Conservation (phyloP, 148 eudicot genomes). For the Chenopodium formosanum region DNA sequence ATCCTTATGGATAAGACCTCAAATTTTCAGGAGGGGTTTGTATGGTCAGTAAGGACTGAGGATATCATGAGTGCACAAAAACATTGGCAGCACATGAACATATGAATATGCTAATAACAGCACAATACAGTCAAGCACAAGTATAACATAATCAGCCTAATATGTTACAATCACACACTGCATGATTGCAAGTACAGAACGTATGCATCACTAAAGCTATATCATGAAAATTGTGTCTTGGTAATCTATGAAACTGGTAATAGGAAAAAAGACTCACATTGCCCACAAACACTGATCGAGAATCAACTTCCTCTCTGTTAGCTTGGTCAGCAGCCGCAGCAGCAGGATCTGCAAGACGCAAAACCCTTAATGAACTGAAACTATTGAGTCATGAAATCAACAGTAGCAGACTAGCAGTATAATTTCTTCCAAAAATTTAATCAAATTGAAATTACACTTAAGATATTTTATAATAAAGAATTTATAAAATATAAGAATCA, state of each 20-base stretch:
- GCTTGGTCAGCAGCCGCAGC: constrained; percentile 58
- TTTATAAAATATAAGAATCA: too few species aligned
- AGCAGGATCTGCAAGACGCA: constrained; percentile 51
- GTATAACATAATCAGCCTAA: neutral
- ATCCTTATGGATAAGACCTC: constrained; percentile 1
- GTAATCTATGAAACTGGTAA: neutral
- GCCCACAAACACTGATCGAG: constrained; percentile 83
- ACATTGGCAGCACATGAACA: neutral
- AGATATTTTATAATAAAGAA: too few species aligned
- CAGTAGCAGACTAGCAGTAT: constrained; percentile 2
- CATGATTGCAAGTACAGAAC: neutral
- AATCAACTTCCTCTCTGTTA: constrained; percentile 74
- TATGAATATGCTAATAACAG: neutral
- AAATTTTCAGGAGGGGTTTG: neutral
- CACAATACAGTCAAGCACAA: neutral
- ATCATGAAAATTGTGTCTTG: neutral
- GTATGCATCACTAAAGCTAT: neutral
- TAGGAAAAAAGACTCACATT: constrained; percentile 48
- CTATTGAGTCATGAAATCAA: neutral
- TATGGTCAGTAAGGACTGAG: neutral
- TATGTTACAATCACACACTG: neutral
- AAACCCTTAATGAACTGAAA: neutral
- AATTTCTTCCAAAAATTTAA: neutral
- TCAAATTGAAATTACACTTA: too few species aligned
- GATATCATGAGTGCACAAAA: neutral